Evolutionary conservation across 331 rosid genomes (phyloP).

Genomic region (Malus hybrid): DNA sequence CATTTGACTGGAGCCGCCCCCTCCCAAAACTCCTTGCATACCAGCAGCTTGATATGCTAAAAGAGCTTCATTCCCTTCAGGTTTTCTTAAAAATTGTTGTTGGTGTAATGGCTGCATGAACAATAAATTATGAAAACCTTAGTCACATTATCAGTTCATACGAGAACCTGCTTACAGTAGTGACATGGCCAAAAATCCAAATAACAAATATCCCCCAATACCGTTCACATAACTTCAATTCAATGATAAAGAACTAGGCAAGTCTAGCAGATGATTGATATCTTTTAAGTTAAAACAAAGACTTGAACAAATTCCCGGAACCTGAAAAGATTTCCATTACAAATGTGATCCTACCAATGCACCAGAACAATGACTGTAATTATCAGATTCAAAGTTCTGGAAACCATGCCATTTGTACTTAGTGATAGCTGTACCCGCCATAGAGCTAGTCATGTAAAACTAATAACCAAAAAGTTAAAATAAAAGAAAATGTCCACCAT

Average conservation of each 20-base stretch:
- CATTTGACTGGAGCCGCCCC: conserved; percentile 47
- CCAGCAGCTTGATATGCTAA: conserved; percentile 67
- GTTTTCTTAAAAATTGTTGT: conserved; percentile 73
- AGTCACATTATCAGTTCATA: conserved; percentile 5
- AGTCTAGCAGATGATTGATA: background rate
- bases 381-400: background rate
- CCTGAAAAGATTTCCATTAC: background rate
- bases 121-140: background rate
- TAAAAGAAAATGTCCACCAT: background rate
- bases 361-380: background rate
- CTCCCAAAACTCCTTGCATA: conserved; percentile 64
- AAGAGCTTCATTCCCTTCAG: conserved; percentile 83
- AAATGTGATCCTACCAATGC: background rate
- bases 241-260: background rate
- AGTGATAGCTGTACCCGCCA: background rate
- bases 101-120: conserved; percentile 69
- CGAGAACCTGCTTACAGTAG: background rate
- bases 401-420: background rate
- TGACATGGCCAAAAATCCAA: background rate
- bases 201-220: background rate
- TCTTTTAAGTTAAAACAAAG: background rate
- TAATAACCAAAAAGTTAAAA: background rate
- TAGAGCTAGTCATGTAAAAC: background rate
- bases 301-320: background rate
- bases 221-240: background rate